Conservation (phyloP, 495 filamentous ascomycete genomes). For the Ascobolus immersus region DNA sequence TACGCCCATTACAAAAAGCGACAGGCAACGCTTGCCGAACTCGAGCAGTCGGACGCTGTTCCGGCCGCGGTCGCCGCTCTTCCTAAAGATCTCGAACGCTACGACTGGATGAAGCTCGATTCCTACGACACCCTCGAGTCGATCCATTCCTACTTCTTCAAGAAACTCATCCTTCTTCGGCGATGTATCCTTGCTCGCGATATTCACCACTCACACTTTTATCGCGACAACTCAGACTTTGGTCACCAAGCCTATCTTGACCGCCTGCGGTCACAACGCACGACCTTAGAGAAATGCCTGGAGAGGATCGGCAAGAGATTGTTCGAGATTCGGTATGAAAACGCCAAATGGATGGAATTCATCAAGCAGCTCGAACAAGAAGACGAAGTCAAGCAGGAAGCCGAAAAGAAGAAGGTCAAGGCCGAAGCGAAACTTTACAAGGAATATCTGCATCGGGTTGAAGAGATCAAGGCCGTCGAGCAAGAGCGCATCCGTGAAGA, state of each 20-base stretch:
- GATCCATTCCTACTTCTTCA: slow-evolving; percentile 21
- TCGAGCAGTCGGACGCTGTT: too few species aligned
- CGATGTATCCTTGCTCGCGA: slow-evolving; percentile 27
- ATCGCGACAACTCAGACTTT: slow-evolving; percentile 21
- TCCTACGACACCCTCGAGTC: slow-evolving; percentile 19
- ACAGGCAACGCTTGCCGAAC: slow-evolving; percentile 21
- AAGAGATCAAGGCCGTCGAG: slow-evolving; percentile 19
- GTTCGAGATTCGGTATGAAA: slow-evolving; percentile 22
- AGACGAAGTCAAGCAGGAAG: slow-evolving; percentile 24
- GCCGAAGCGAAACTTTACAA: slow-evolving; percentile 25
- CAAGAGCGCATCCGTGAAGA: slow-evolving; percentile 9
- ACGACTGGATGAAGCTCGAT: slow-evolving; percentile 19
- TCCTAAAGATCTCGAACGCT: slow-evolving; percentile 18
- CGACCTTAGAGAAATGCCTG: slow-evolving; percentile 20
- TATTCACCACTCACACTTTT: slow-evolving; percentile 29
- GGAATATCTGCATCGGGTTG: slow-evolving; percentile 24
- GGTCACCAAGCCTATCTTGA: slow-evolving; percentile 23
- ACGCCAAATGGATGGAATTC: slow-evolving; percentile 27
- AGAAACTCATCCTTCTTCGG: slow-evolving; percentile 22
- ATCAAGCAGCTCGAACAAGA: slow-evolving; percentile 21
- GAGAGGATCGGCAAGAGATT: slow-evolving; percentile 24
- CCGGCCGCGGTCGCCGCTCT: slow-evolving; percentile 19
- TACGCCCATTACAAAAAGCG: slow-evolving; percentile 27
- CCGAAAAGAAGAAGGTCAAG: slow-evolving; percentile 28
- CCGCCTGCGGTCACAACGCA: slow-evolving; percentile 20